These are phyloP conservation scores for Setaria italica DNA, from an alignment of 202 grass and related monocot species.

Conservation along the genomic window DNA sequence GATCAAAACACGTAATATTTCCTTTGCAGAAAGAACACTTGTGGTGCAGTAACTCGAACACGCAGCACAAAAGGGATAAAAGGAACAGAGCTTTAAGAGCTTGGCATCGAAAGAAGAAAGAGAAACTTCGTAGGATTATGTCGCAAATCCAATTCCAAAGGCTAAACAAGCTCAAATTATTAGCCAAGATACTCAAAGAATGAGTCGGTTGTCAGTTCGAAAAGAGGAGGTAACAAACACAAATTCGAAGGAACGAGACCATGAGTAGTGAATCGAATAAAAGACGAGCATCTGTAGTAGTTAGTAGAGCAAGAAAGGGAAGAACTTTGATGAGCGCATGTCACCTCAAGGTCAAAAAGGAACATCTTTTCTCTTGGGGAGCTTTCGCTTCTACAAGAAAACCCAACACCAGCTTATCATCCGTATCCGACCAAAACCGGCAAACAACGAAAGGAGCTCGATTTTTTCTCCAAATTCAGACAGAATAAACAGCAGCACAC, in stretches of 20 bases:
- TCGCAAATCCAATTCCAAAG: slow-evolving; percentile 31
- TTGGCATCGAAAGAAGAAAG: slow-evolving; percentile 14
- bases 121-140: slow-evolving; percentile 17
- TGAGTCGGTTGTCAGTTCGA: slow-evolving; percentile 3
- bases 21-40: slow-evolving; percentile 15
- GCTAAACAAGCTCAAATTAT: slow-evolving; percentile 32
- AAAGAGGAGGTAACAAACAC: slow-evolving; percentile 3
- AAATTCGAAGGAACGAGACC: slow-evolving; percentile 33
- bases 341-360: slow-evolving; percentile 42
- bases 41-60: slow-evolving; percentile 9
- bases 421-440: slow-evolving; percentile 29
- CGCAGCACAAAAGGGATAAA: neutral
- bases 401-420: slow-evolving; percentile 19
- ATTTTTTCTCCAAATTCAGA: slow-evolving; percentile 39
- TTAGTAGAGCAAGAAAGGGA: slow-evolving; percentile 34
- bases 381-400: slow-evolving; percentile 44
- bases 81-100: slow-evolving; percentile 46
- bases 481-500: slow-evolving; percentile 36
- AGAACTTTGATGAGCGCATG: slow-evolving; percentile 44
- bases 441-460: slow-evolving; percentile 25
- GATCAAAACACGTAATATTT: slow-evolving; percentile 32
- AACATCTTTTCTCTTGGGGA: slow-evolving; percentile 25
- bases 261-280: slow-evolving; percentile 19
- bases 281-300: neutral
- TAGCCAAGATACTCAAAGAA: slow-evolving; percentile 7